Percentiles rank a stretch among this genome's conserved stretches.
Conservation (phyloP, 2,329 filamentous ascomycete species). For the Curvularia verruculosa region DNA sequence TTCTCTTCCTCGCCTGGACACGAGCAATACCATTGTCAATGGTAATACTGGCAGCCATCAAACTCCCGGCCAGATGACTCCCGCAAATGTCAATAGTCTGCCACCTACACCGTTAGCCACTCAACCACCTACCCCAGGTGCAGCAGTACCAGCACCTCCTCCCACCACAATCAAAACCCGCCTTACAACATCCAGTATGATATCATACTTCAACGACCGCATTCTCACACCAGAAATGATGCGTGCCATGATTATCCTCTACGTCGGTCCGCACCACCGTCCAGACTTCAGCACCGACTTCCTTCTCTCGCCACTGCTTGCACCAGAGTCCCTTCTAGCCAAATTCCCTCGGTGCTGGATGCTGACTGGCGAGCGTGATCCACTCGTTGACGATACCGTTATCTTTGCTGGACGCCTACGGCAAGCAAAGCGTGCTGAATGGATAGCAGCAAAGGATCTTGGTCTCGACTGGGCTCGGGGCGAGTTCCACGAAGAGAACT, state of each 20-base stretch:
- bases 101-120: constrained; percentile 29
- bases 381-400: constrained; percentile 93
- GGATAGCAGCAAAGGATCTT: constrained; percentile 62
- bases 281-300: constrained; percentile 94
- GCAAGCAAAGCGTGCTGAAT: constrained; percentile 70
- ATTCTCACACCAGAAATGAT: constrained; percentile 97
- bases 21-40: constrained; percentile 27
- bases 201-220: constrained; percentile 96
- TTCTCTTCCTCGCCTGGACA: constrained; percentile 25
- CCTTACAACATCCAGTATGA: constrained; percentile 95
- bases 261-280: constrained; percentile 90
- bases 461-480: constrained; percentile 60
- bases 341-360: constrained; percentile 95
- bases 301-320: constrained; percentile 85
- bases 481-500: constrained; percentile 72
- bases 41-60: constrained; percentile 21
- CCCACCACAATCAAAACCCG: constrained; percentile 72
- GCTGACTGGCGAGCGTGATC: constrained; percentile 91
- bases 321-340: constrained; percentile 80
- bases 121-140: constrained; percentile 30
- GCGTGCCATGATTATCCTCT: constrained; percentile 98
- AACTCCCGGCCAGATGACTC: constrained; percentile 30
- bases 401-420: constrained; percentile 91
- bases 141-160: constrained; percentile 41
- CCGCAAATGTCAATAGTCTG: constrained; percentile 13